A percentile compares a stretch with the other conserved stretches of the same genome.
Conservation (phyloP, 257 asterid genomes). For the Solanum gandarillasii region DNA sequence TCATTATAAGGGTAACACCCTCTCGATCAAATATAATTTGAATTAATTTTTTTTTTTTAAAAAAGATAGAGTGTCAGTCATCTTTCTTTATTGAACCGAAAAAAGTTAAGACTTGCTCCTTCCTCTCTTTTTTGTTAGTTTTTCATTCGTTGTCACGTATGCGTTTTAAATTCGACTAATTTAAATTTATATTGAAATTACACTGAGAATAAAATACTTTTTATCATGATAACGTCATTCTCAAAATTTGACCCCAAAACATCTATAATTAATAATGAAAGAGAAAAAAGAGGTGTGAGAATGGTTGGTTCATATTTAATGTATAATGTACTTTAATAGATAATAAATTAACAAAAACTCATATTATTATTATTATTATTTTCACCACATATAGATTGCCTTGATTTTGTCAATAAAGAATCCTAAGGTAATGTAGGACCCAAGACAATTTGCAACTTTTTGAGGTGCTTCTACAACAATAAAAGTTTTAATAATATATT, state of each 20-base stretch:
- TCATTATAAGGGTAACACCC: background rate
- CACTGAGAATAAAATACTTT: accelerated
- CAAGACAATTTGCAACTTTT: background rate
- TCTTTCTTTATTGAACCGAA: background rate
- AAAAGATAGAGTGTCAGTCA: background rate
- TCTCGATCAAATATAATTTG: background rate
- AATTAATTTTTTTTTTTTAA: background rate
- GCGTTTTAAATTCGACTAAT: accelerated
- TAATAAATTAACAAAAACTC: background rate
- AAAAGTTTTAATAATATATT: background rate
- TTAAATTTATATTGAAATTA: accelerated
- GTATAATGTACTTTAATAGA: background rate
- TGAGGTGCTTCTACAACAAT: background rate
- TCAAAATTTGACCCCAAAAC: background rate
- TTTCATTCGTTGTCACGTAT: accelerated
- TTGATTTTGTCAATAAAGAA: background rate
- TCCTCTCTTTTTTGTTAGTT: background rate
- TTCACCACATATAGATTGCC: background rate
- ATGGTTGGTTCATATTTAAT: background rate
- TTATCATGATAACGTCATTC: background rate
- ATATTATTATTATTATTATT: background rate
- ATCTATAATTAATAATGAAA: background rate
- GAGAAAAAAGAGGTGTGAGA: background rate
- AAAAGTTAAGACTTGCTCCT: background rate
- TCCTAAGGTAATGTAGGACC: background rate